These are phyloP conservation scores for Trichoderma pleuroti DNA, from an alignment of 2,329 filamentous ascomycete species.

Conservation along the genomic window DNA sequence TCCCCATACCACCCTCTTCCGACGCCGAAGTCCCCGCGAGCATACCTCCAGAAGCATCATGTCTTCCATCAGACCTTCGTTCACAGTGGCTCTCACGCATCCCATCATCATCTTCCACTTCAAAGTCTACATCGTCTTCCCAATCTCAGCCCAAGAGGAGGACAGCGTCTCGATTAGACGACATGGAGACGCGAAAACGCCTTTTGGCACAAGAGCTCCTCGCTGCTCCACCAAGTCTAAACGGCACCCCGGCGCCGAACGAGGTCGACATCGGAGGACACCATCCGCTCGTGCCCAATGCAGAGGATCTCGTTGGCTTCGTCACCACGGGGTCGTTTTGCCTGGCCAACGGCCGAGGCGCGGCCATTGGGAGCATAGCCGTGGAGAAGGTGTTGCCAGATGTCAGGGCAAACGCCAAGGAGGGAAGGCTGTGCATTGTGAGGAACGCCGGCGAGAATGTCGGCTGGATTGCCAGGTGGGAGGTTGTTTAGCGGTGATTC, in stretches of 20 bases:
- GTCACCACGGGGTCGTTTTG: conserved; percentile 84
- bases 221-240: conserved; percentile 31
- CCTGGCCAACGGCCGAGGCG: conserved; percentile 69
- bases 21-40: conserved; percentile 47
- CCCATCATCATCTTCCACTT: conserved; percentile 27
- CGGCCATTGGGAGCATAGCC: conserved; percentile 69
- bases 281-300: conserved; percentile 67
- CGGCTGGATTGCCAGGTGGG: conserved; percentile 78
- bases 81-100: conserved; percentile 67
- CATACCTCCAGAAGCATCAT: conserved; percentile 29
- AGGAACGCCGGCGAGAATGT: conserved; percentile 74
- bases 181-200: conserved; percentile 40
- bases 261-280: conserved; percentile 46
- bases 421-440: conserved; percentile 68
- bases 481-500: conserved; percentile 47
- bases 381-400: conserved; percentile 51
- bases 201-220: conserved; percentile 49
- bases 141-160: neutral
- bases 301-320: conserved; percentile 80
- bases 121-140: neutral
- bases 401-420: conserved; percentile 33
- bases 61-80: conserved; percentile 51
- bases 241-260: conserved; percentile 31
- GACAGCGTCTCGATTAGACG: conserved; percentile 2
- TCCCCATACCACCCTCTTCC: conserved; percentile 27